These are phyloP conservation scores for Peterozyma xylosa DNA, from an alignment of 805 yeast genomes.

Conservation along the genomic window DNA sequence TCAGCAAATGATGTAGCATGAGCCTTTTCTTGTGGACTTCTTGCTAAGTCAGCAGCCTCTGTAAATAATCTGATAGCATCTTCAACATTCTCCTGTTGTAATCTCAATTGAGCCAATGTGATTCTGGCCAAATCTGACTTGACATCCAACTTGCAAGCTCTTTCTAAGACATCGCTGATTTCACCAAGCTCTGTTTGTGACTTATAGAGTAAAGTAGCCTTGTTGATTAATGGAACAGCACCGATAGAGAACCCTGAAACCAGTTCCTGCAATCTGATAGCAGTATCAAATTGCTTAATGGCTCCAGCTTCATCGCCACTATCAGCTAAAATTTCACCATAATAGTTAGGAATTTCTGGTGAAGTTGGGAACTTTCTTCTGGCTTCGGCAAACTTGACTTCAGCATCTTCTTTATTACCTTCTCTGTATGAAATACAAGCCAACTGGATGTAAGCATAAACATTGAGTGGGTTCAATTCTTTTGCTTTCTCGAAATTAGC, in stretches of 20 bases:
- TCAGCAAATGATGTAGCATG: constrained; percentile 90
- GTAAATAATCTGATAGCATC: constrained; percentile 80
- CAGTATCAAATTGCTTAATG: constrained; percentile 74
- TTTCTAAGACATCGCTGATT: constrained; percentile 58
- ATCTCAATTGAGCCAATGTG: constrained; percentile 84
- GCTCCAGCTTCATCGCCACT: constrained; percentile 68
- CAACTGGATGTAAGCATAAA: constrained; percentile 82
- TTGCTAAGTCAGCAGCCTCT: constrained; percentile 73
- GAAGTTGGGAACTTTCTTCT: constrained; percentile 72
- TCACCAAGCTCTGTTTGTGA: constrained; percentile 46
- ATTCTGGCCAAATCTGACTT: constrained; percentile 83
- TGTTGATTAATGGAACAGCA: constrained; percentile 83
- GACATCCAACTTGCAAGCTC: constrained; percentile 81
- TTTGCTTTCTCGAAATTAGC: constrained; percentile 70
- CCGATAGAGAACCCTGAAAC: constrained; percentile 69
- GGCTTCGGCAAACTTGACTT: constrained; percentile 60
- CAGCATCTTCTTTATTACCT: constrained; percentile 53
- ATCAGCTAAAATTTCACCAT: constrained; percentile 89
- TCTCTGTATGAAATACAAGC: constrained; percentile 88
- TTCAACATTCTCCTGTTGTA: constrained; percentile 75
- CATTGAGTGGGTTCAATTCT: constrained; percentile 64
- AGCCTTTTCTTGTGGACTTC: constrained; percentile 78
- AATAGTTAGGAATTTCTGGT: constrained; percentile 91
- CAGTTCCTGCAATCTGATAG: constrained; percentile 74
- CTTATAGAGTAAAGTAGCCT: constrained; percentile 61